Percentiles rank a stretch among this genome's conserved stretches.
phyloP scores from a whole-genome alignment of 2,329 filamentous ascomycete species.

The Neonectria punicea region DNA sequence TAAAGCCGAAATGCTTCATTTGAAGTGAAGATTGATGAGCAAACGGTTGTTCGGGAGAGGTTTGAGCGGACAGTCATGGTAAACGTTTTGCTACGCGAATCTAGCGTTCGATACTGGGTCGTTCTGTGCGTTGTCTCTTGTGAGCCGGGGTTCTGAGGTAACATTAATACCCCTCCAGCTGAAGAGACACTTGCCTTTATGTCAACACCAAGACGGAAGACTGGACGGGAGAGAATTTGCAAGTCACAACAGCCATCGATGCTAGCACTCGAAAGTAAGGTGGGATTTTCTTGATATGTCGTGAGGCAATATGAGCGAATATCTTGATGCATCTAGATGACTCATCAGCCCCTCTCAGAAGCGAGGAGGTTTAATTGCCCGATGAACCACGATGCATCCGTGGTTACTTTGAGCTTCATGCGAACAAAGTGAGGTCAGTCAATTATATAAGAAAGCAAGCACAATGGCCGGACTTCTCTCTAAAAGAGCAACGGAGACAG shows the following conservation, averaged over 20 bases:
- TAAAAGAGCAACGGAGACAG: constrained; percentile 38
- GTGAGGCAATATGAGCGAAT: constrained; percentile 12
- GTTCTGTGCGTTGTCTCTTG: too few relatives aligned
- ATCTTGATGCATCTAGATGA: background rate
- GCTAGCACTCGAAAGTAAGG: background rate
- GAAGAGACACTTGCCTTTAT: too few relatives aligned
- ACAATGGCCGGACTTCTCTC: constrained; percentile 33
- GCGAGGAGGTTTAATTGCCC: background rate
- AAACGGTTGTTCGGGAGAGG: background rate
- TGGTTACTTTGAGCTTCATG: background rate
- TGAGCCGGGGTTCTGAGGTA: too few relatives aligned
- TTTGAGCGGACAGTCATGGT: too few relatives aligned
- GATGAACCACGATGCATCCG: background rate
- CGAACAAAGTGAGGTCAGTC: too few relatives aligned
- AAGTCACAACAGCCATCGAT: background rate
- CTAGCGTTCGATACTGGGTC: too few relatives aligned
- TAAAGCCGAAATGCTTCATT: background rate
- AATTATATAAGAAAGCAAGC: background rate
- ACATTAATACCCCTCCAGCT: too few relatives aligned
- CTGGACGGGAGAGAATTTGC: too few relatives aligned
- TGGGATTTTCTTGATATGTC: background rate
- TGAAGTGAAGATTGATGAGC: background rate
- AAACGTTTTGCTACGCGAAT: too few relatives aligned
- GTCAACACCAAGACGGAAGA: too few relatives aligned
- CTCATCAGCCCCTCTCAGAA: constrained; percentile 14